A percentile compares a stretch with the other conserved stretches of the same genome.
These are phyloP conservation scores for Podila epigama DNA, from an alignment of 192 early-diverging fungal species.

Conservation along the genomic window DNA sequence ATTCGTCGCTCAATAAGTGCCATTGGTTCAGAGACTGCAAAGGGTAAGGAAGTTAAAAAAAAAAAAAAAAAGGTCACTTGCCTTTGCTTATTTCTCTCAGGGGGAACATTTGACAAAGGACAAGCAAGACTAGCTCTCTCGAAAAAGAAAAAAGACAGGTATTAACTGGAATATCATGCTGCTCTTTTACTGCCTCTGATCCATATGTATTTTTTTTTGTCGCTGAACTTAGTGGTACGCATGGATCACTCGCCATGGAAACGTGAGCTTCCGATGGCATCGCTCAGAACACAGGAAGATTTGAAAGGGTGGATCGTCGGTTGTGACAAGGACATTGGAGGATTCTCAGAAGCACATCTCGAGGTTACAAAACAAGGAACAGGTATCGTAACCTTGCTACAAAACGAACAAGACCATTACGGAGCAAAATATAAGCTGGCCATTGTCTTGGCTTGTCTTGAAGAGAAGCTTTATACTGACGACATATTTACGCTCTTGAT, in stretches of 20 bases:
- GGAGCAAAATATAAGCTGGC: too few relatives aligned
- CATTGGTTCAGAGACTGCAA: constrained; percentile 35
- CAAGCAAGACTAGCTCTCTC: too few relatives aligned
- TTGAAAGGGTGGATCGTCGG: constrained; percentile 83
- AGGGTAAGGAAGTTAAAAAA: constrained; percentile 27
- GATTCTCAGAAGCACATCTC: constrained; percentile 41
- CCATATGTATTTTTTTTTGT: not conserved
- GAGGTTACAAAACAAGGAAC: constrained; percentile 56
- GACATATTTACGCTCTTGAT: not conserved
- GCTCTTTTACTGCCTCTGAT: too few relatives aligned
- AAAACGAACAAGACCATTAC: not conserved
- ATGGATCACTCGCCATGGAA: constrained; percentile 67
- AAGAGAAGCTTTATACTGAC: not conserved
- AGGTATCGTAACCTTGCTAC: not conserved
- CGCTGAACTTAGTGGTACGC: constrained; percentile 16
- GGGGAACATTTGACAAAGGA: not conserved
- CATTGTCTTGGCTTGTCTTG: too few relatives aligned
- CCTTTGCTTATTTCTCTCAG: not conserved
- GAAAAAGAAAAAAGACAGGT: too few relatives aligned
- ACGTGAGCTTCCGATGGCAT: constrained; percentile 74
- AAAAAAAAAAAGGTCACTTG: too few relatives aligned
- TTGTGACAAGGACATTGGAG: constrained; percentile 91
- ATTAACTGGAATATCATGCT: too few relatives aligned
- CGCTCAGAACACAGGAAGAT: constrained; percentile 67
- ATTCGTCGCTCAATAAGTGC: constrained; percentile 31